A percentile compares a stretch with the other conserved stretches of the same genome.
phyloP scores from a whole-genome alignment of 306 rosid species.

The Pyrus betulifolia region DNA sequence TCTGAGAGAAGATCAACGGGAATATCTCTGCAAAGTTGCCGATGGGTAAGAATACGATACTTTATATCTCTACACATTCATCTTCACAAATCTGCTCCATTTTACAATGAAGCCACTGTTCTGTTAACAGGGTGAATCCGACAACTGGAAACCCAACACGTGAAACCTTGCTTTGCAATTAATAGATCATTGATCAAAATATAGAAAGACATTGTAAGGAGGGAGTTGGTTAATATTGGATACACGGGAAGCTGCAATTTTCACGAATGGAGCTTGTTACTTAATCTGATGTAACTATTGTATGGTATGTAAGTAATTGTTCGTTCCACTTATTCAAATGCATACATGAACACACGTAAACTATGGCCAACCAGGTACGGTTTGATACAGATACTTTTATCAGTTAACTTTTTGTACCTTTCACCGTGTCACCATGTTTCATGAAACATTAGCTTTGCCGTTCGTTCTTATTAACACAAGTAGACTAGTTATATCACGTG shows the following conservation, averaged over 20 bases:
- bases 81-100: constrained; percentile 6
- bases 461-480: too few species aligned
- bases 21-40: constrained; percentile 80
- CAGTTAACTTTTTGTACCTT: background rate
- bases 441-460: too few species aligned
- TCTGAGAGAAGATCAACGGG: constrained; percentile 86
- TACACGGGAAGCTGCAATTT: constrained; percentile 20
- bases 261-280: constrained; percentile 14
- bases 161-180: constrained; percentile 76
- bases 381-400: background rate
- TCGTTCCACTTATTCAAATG: background rate
- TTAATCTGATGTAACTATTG: background rate
- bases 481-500: too few species aligned
- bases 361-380: background rate
- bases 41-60: constrained; percentile 51
- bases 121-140: constrained; percentile 61
- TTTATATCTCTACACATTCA: background rate
- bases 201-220: background rate
- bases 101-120: constrained; percentile 15
- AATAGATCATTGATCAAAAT: constrained; percentile 22
- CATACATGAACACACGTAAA: background rate
- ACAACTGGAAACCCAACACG: constrained; percentile 90
- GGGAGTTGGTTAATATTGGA: constrained; percentile 10
- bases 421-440: background rate
- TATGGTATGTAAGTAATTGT: background rate